phyloP scores from a whole-genome alignment of 345 rosid genomes.

The Citrus reticulata region DNA sequence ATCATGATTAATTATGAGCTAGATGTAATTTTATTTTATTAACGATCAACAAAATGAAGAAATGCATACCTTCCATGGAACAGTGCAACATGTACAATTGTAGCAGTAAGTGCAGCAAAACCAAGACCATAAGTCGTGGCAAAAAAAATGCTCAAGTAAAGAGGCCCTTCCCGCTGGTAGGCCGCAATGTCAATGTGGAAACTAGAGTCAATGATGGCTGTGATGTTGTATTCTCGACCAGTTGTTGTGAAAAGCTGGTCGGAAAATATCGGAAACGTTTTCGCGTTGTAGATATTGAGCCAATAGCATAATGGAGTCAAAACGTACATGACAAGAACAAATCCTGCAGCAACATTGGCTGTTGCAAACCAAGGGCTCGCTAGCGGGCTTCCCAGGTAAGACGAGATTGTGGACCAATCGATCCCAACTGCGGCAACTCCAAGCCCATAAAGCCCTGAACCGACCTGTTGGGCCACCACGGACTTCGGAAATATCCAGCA shows the following conservation, averaged over 20 bases:
- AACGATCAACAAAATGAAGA: background rate
- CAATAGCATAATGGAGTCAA: constrained; percentile 76
- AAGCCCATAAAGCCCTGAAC: constrained; percentile 91
- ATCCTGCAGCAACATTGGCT: constrained; percentile 87
- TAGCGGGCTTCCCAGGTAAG: constrained; percentile 96
- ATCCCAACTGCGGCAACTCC: constrained; percentile 73
- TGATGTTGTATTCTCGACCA: constrained; percentile 75
- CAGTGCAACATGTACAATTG: constrained; percentile 71
- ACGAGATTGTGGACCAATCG: constrained; percentile 93
- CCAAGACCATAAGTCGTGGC: constrained; percentile 89
- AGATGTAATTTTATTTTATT: background rate
- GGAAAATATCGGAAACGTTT: constrained; percentile 85
- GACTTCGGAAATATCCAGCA: constrained; percentile 83
- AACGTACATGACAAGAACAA: constrained; percentile 60
- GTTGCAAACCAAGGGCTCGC: constrained; percentile 99
- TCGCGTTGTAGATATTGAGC: constrained; percentile 71
- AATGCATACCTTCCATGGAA: constrained; percentile 80
- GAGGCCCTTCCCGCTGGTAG: constrained; percentile 74
- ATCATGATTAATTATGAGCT: too few relatives aligned
- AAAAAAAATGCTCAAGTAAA: constrained; percentile 80
- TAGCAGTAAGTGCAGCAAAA: constrained; percentile 85
- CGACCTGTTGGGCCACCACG: constrained; percentile 83
- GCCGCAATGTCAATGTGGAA: constrained; percentile 76
- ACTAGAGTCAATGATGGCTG: constrained; percentile 60
- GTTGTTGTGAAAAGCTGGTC: constrained; percentile 58